Conservation (phyloP, 495 filamentous ascomycete genomes). For the Lindgomyces ingoldianus region DNA sequence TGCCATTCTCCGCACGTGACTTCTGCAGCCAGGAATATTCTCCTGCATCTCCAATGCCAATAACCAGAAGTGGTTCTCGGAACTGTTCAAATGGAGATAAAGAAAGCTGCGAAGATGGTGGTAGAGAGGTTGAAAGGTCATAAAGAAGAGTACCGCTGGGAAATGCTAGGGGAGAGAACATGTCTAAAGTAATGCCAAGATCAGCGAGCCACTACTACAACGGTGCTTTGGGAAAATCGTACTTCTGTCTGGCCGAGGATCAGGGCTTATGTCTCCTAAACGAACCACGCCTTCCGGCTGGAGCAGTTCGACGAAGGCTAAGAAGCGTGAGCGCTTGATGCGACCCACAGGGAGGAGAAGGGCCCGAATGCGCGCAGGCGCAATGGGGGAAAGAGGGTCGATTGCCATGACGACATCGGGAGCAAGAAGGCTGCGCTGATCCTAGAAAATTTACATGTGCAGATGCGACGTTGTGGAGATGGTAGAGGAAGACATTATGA, state of each 20-base stretch:
- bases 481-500: neutral
- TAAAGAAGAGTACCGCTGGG: conserved; percentile 87
- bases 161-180: conserved; percentile 93
- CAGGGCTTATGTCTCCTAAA: conserved; percentile 87
- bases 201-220: conserved; percentile 41
- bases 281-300: conserved; percentile 79
- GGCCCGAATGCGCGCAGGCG: conserved; percentile 83
- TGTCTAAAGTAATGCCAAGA: conserved; percentile 58
- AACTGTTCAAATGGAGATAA: conserved; percentile 84
- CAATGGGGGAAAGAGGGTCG: conserved; percentile 82
- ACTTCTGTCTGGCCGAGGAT: conserved; percentile 86
- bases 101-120: conserved; percentile 73
- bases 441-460: neutral
- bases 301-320: conserved; percentile 74
- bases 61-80: conserved; percentile 74
- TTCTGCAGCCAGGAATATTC: conserved; percentile 33
- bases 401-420: conserved; percentile 62
- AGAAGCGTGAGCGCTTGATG: conserved; percentile 80
- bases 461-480: neutral
- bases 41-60: conserved; percentile 69
- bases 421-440: conserved; percentile 2
- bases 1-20: conserved; percentile 27
- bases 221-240: conserved; percentile 42
- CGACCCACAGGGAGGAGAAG: conserved; percentile 81
- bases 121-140: conserved; percentile 78